These are phyloP conservation scores for Jamesozyma jinghongensis DNA, from an alignment of 805 yeast genomes.

Conservation along the genomic window DNA sequence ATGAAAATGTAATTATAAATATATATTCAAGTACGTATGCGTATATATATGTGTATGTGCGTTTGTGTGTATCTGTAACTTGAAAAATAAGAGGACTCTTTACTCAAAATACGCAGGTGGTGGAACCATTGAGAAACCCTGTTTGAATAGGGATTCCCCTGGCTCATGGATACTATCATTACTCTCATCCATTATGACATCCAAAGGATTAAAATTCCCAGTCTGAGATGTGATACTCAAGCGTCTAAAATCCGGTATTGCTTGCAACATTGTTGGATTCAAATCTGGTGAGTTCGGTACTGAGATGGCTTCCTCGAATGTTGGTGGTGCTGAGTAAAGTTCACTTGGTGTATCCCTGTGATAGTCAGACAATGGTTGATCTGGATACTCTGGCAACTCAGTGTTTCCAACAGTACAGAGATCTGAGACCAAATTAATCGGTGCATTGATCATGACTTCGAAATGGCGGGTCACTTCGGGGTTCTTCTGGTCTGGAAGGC, in stretches of 20 bases:
- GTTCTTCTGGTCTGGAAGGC: slow-evolving; percentile 42
- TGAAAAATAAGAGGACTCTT: too few relatives aligned
- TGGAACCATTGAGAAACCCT: background rate
- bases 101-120: background rate
- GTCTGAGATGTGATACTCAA: background rate
- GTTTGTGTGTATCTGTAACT: too few relatives aligned
- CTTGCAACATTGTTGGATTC: background rate
- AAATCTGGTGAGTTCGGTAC: slow-evolving; percentile 38
- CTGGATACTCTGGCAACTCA: slow-evolving; percentile 33
- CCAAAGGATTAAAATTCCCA: background rate
- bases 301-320: slow-evolving; percentile 57
- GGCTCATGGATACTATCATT: background rate
- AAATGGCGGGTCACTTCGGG: slow-evolving; percentile 53
- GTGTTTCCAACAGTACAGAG: slow-evolving; percentile 32
- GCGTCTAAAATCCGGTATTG: background rate
- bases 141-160: background rate
- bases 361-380: slow-evolving; percentile 17
- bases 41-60: too few relatives aligned
- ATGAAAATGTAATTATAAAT: too few relatives aligned
- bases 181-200: background rate
- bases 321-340: slow-evolving; percentile 34
- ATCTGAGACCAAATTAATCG: slow-evolving; percentile 46
- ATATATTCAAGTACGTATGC: too few relatives aligned
- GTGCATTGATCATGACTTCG: slow-evolving; percentile 75
- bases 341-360: slow-evolving; percentile 4